phyloP scores from a whole-genome alignment of 805 yeast genomes.

The Jamesozyma lodderae region DNA sequence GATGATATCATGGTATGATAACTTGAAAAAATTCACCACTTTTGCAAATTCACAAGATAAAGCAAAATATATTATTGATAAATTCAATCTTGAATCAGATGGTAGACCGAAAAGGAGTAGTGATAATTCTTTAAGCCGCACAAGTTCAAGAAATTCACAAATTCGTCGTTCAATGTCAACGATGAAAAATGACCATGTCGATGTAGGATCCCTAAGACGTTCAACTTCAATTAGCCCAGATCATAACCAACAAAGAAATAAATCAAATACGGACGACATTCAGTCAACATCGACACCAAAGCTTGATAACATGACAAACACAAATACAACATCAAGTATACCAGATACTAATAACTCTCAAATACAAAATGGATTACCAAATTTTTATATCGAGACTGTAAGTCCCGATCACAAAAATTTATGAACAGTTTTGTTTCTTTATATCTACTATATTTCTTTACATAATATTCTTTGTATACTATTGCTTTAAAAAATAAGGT shows the following conservation, averaged over 20 bases:
- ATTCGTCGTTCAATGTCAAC: too few relatives aligned
- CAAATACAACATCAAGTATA: slow-evolving; percentile 17
- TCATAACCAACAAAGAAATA: too few relatives aligned
- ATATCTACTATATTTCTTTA: too few relatives aligned
- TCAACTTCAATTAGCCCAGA: too few relatives aligned
- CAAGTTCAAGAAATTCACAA: too few relatives aligned
- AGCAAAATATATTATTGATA: slow-evolving; percentile 34
- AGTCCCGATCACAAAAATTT: neutral
- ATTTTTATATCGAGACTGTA: slow-evolving; percentile 8
- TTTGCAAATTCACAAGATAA: slow-evolving; percentile 54
- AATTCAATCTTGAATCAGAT: slow-evolving; percentile 5
- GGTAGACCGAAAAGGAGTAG: slow-evolving; percentile 6
- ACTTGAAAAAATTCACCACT: slow-evolving; percentile 57
- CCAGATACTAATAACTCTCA: slow-evolving; percentile 21
- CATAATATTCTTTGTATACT: too few relatives aligned
- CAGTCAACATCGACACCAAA: slow-evolving; percentile 8
- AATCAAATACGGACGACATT: too few relatives aligned
- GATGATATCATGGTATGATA: slow-evolving; percentile 81
- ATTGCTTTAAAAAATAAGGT: too few relatives aligned
- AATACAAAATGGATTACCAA: slow-evolving; percentile 10
- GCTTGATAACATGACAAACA: slow-evolving; percentile 10
- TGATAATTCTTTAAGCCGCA: too few relatives aligned
- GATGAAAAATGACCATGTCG: too few relatives aligned
- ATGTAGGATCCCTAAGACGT: too few relatives aligned
- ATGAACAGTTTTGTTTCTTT: neutral